Base-by-base conservation (phyloP, 2,329 filamentous ascomycete species). In the Chrysoporthe deuterocubensis region DNA sequence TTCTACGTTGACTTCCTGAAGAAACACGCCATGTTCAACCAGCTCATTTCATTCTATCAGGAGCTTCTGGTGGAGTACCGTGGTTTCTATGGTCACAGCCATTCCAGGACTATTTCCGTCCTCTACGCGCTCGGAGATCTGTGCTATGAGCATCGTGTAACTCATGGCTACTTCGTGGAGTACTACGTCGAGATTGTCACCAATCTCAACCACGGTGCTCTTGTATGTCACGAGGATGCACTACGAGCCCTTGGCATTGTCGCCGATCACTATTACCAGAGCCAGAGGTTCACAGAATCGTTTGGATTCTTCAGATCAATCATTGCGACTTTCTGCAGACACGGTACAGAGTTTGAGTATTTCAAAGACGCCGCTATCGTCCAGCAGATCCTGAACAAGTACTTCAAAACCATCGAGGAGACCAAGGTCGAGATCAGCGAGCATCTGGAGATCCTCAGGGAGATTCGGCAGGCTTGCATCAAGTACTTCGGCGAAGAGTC, bases 231-330 rank as follows among this genome's bases (percentile, higher is more conserved):
- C 26, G 43, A 62, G 32, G 44, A 62, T 37, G 59, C 59, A 32
- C 34, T 62, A 18, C 59, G 59, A 9, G 59, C 59, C 5, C 59
- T 62, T 14, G 18, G n/a, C 3, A 62, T 62, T 32, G 59, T 62
- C 16, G 44, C 59, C 44, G 59, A 62, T 32, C 59, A 62, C 59
- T 62, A 62, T 42, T 62, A 62, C 16, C 59, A 62, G 26, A 62
- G 59, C 14, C 42, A 48, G 26, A 44, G 59, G 16, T 62, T 62
- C 44, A 50, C 59, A 5, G 59, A 62, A 26, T 62, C 59, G 6
- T 43, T 62, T 8, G 21, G 26, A 11, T 50, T 44, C 59, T 62
- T 62, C 44, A 62, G 34, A 18, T 62, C 59, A 2, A 62, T 50
- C 32, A 62, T 62, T 34, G 44, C 59, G 32, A 62, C 43, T n/a